Evolutionary conservation across 345 rosid genomes (phyloP), one percentile per base, ranked within the genome.

Genomic region (Camelina laxa): DNA sequence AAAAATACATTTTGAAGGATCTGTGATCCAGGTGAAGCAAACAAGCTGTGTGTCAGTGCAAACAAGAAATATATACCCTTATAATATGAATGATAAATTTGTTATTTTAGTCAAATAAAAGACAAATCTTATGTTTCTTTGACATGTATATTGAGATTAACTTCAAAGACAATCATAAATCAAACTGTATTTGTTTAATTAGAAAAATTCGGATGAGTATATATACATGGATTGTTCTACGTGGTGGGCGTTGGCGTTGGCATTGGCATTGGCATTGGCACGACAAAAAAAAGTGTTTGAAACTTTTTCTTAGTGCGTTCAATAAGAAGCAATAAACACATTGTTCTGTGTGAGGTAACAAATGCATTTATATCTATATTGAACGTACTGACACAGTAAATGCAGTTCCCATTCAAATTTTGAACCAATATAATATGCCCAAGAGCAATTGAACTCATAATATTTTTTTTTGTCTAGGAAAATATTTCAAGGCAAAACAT

Each of bases 321-420:
- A 73, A 22, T 9, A 21, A 50, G 45, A 21, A 50, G 45, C 62
- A 54, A 73, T 73, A 63, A 53, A 53, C 55, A 11, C 76, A 64
- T 54, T 54, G 70, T 63, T 41, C 35, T 73, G 45, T 42, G 56
- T 63, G 56, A 73, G 56, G 60, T 48, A 66, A 30, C 67, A 75
- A 22, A 41, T 67, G 60, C 61, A 67, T 49, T 67, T 38, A 67
- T 54, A 48, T 57, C 44, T 3, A 27, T 38, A 36, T 21, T n/a
- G 31, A 73, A 31, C 44, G 62, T 72, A 62, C 59, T 41, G 17
- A 50, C 64, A 65, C 38, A 44, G 12, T 73, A 20, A 55, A 73
- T 64, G 45, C 63, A 73, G 42, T 64, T 20, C 35, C 6, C 19
- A 44, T 73, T 55, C 36, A 31, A 57, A 47, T 47, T 47, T 56